A percentile compares a stretch with the other conserved stretches of the same genome.
These are phyloP conservation scores for Plasmodium adleri DNA, from an alignment of 169 alveolate species.

Conservation along the genomic window DNA sequence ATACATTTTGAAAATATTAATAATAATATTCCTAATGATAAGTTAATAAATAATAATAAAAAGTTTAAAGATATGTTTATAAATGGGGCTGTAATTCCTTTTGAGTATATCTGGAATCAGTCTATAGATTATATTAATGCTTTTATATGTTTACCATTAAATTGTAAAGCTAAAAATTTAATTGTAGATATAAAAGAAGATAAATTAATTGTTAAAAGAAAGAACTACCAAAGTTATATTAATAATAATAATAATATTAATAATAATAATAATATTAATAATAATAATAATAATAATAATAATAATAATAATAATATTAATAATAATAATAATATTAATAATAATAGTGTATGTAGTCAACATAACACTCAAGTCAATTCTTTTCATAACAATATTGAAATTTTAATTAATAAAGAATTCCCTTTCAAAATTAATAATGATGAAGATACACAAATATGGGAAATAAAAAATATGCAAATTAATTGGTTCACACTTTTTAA, in stretches of 20 bases:
- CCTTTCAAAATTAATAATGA: conserved; percentile 39
- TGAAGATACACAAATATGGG: conserved; percentile 78
- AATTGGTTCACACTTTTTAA: conserved; percentile 55
- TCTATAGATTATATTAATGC: conserved; percentile 40
- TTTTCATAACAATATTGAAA: not conserved
- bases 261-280: too few relatives aligned
- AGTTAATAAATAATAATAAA: conserved; percentile 13
- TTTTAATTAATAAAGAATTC: conserved; percentile 40
- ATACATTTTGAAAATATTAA: not conserved
- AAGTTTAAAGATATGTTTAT: conserved; percentile 32
- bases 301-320: too few relatives aligned
- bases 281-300: too few relatives aligned
- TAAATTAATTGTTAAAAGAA: conserved; percentile 48
- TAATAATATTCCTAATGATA: not conserved
- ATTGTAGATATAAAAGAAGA: conserved; percentile 50
- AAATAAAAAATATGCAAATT: conserved; percentile 55
- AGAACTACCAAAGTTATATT: not conserved
- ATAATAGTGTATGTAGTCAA: not conserved
- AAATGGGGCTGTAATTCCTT: conserved; percentile 72
- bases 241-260: too few relatives aligned
- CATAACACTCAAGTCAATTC: too few relatives aligned
- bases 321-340: not conserved
- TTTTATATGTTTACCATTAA: conserved; percentile 36
- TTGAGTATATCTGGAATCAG: conserved; percentile 64
- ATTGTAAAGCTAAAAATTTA: conserved; percentile 67